phyloP scores from a whole-genome alignment of 139 green algal species.

The Spirogloea muscicola region DNA sequence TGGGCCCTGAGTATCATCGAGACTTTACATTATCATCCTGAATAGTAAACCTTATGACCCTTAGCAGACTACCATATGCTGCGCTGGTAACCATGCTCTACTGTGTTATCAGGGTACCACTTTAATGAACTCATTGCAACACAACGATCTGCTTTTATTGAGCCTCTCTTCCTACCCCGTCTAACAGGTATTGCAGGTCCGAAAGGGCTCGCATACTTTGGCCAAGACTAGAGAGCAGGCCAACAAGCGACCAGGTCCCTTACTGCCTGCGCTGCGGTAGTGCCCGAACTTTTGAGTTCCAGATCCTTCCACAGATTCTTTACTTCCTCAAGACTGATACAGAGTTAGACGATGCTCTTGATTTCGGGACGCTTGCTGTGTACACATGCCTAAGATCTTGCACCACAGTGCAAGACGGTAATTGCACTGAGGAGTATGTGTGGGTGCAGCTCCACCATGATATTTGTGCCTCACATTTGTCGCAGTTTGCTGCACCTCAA shows the following conservation, averaged over 20 bases:
- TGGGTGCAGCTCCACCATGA: slow-evolving; percentile 1
- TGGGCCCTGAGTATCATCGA: too few relatives aligned
- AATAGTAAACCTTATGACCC: too few relatives aligned
- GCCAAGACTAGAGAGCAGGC: neutral
- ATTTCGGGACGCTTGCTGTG: slow-evolving; percentile 1
- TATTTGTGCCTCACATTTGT: too few relatives aligned
- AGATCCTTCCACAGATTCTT: slow-evolving; percentile 4
- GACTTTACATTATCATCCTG: too few relatives aligned
- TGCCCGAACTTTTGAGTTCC: slow-evolving; percentile 8
- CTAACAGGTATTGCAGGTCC: neutral
- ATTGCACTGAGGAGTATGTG: neutral
- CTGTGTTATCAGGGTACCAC: too few relatives aligned
- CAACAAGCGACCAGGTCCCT: neutral
- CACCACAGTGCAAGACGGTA: neutral
- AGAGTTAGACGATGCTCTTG: neutral
- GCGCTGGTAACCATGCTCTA: too few relatives aligned
- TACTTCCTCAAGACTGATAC: slow-evolving; percentile 4
- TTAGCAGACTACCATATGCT: too few relatives aligned
- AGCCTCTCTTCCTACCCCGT: neutral
- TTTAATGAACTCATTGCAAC: too few relatives aligned
- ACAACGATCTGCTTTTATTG: neutral
- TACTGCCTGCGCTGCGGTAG: neutral
- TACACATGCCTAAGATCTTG: slow-evolving; percentile 8
- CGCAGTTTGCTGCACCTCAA: too few relatives aligned
- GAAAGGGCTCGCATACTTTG: neutral